Conservation (phyloP, 345 rosid genomes). For the Linum lewisii region DNA sequence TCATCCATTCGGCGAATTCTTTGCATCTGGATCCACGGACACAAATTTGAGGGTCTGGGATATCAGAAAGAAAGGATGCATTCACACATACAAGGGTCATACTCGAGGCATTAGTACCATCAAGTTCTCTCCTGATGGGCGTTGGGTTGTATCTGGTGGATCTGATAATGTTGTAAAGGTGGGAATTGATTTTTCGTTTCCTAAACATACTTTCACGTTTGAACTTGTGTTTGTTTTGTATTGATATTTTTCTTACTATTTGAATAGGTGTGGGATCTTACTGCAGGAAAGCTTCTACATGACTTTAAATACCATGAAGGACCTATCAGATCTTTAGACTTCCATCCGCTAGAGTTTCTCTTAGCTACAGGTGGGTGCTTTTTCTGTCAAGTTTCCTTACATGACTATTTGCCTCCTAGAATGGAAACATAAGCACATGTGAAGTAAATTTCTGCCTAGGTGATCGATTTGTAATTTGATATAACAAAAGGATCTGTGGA, state of each 20-base stretch:
- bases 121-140: conserved; percentile 95
- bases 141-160: conserved; percentile 99
- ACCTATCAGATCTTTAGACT: conserved; percentile 65
- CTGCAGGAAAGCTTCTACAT: conserved; percentile 95
- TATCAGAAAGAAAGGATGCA: conserved; percentile 88
- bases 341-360: conserved; percentile 96
- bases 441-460: neutral
- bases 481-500: no score
- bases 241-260: conserved; percentile 4
- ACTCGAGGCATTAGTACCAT: conserved; percentile 67
- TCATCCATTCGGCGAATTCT: conserved; percentile 97
- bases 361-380: conserved; percentile 70
- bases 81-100: conserved; percentile 93
- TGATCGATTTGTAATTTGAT: neutral
- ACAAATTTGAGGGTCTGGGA: conserved; percentile 85
- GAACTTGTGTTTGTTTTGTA: neutral
- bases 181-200: conserved; percentile 12
- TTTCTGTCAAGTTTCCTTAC: neutral
- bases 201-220: neutral
- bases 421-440: neutral
- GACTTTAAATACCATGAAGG: conserved; percentile 95
- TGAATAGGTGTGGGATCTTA: conserved; percentile 78
- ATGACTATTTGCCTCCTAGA: neutral
- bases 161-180: conserved; percentile 87
- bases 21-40: conserved; percentile 89